Base-by-base conservation (phyloP, 2,329 filamentous ascomycete genomes). In the Blastomyces silverae region DNA sequence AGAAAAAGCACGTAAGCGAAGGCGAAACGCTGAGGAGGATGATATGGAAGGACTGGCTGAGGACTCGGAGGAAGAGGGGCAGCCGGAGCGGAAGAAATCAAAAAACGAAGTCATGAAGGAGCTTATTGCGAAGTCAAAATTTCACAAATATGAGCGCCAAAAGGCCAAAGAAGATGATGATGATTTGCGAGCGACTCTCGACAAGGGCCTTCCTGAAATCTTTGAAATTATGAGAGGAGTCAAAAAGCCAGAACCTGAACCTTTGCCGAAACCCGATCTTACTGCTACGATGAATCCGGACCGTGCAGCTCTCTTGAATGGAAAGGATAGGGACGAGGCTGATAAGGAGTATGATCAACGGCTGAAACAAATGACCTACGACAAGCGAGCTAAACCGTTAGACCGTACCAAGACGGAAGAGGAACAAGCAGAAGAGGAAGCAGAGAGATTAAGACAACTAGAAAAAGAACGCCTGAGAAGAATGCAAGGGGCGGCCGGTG, bases 71-170 rank as follows among this genome's bases (percentile, higher is more conserved):
- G 81, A 81, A n/a, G 82, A 80, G 2, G 81, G 82, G 46, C 80
- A 87, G 67, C 92, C 91, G 0, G 89, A 93, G 71, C 85, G 89
- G 66, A 97, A 96, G 77, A 99, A 97, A 80, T 88, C 88, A 2
- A 97, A 97, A 79, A 90, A 94, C 63, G 94, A 99, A 77, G 90
- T 99, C 61, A 97, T 97, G 91, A 89, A 96, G 72, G 95, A 99
- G 77, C 84, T 99, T 67, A 97, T 99, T 69, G 91, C 92, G 66
- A 99, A 99, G 78, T 97, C 93, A 0, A 99, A 99, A 75, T 83
- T 90, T 67, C 85, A 97, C 83, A 97, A 96, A 78, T 92, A 93
- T 73, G 92, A 97, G 78, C 87, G 94, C 52, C 94, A 99, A 77
- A 88, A 91, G 66, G 86, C 87, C 37, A 97, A 96, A 73, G 94